These are phyloP conservation scores for Marasmius oreades DNA, from an alignment of 1,284 basidiomycete species.

Conservation along the genomic window DNA sequence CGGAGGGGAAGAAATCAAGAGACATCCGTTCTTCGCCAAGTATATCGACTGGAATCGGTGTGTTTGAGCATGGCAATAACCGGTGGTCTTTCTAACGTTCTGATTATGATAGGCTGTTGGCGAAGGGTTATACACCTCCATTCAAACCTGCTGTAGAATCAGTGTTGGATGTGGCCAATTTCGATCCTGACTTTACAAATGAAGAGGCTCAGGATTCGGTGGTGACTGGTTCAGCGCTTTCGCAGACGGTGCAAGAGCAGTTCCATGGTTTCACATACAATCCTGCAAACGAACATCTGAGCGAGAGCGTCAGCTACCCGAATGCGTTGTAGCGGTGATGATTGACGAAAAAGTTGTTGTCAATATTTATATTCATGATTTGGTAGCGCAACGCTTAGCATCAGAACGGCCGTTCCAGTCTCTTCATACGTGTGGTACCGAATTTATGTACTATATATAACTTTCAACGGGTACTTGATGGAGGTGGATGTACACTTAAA, in stretches of 20 bases:
- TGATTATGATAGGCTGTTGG: conserved; percentile 55
- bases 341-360: background rate
- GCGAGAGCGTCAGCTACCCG: conserved; percentile 70
- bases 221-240: conserved; percentile 88
- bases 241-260: conserved; percentile 93
- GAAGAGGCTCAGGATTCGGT: conserved; percentile 93
- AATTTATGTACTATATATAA: too few relatives aligned
- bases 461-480: too few relatives aligned
- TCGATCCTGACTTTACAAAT: conserved; percentile 92
- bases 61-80: conserved; percentile 16
- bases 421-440: background rate
- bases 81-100: background rate
- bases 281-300: conserved; percentile 75
- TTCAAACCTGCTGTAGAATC: conserved; percentile 98
- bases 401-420: background rate
- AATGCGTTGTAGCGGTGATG: conserved; percentile 33
- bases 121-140: conserved; percentile 96
- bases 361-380: background rate
- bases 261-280: conserved; percentile 89
- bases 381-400: too few relatives aligned
- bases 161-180: conserved; percentile 84
- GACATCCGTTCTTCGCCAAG: conserved; percentile 93
- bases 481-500: too few relatives aligned
- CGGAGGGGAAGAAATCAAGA: conserved; percentile 96
- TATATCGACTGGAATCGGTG: conserved; percentile 89